Percentiles rank a stretch among this genome's conserved stretches.
Evolutionary conservation across 2,329 filamentous ascomycete genomes (phyloP).

Genomic region (Endoconidiophora laricicola): DNA sequence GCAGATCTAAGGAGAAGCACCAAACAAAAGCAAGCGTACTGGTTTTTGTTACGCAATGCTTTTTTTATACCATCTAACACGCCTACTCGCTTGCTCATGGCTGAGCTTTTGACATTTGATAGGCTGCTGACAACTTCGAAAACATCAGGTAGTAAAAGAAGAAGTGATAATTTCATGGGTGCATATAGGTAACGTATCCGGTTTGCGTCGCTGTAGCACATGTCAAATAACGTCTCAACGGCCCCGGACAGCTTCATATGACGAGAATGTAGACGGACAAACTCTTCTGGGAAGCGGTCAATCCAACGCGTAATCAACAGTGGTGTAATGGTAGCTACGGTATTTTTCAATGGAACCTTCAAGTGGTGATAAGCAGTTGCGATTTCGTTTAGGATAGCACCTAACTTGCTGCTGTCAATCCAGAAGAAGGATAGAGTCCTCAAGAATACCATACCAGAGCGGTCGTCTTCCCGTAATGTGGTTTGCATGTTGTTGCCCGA

Average conservation of each 20-base stretch:
- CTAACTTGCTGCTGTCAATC: slow-evolving; percentile 46
- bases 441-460: slow-evolving; percentile 34
- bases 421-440: slow-evolving; percentile 46
- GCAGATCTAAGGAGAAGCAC: slow-evolving; percentile 45
- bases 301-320: slow-evolving; percentile 49
- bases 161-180: slow-evolving; percentile 44
- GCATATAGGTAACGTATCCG: slow-evolving; percentile 40
- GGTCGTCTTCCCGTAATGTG: slow-evolving; percentile 32
- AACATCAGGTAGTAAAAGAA: slow-evolving; percentile 50
- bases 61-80: slow-evolving; percentile 50
- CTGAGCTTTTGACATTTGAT: slow-evolving; percentile 43
- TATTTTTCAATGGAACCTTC: slow-evolving; percentile 45
- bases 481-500: slow-evolving; percentile 2
- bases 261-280: slow-evolving; percentile 43
- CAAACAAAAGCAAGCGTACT: slow-evolving; percentile 49
- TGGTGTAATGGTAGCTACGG: slow-evolving; percentile 44
- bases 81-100: slow-evolving; percentile 47
- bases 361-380: slow-evolving; percentile 52
- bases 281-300: slow-evolving; percentile 46
- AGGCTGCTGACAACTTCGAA: slow-evolving; percentile 55
- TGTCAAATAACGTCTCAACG: slow-evolving; percentile 52
- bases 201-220: slow-evolving; percentile 40
- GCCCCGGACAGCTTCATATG: slow-evolving; percentile 47
- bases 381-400: slow-evolving; percentile 46
- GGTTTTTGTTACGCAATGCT: slow-evolving; percentile 44